Evolutionary conservation across 768 basidiomycete species (phyloP).

Genomic region (Coprinopsis strossmayeri): DNA sequence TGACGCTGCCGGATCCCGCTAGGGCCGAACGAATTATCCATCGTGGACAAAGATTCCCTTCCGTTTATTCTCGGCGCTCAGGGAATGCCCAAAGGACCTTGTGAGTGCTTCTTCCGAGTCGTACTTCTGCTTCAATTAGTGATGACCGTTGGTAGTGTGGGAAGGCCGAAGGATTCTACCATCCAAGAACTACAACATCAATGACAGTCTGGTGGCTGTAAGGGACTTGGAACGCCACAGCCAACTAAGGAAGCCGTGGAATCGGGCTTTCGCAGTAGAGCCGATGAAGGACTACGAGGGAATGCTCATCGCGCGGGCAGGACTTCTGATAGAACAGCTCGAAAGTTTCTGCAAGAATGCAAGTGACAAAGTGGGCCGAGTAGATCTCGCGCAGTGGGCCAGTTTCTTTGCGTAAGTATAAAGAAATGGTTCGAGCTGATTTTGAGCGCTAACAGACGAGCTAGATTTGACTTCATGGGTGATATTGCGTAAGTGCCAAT

Average conservation of each 20-base stretch:
- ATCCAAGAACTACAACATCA: slow-evolving; percentile 14
- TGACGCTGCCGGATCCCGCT: not conserved
- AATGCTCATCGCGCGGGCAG: slow-evolving; percentile 22
- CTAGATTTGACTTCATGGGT: slow-evolving; percentile 30
- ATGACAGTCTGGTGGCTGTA: slow-evolving; percentile 16
- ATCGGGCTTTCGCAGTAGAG: slow-evolving; percentile 30
- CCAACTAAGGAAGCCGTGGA: slow-evolving; percentile 36
- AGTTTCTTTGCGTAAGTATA: slow-evolving; percentile 15
- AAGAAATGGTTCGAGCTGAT: too few relatives aligned
- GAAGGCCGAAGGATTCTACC: slow-evolving; percentile 32
- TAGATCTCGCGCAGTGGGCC: slow-evolving; percentile 12
- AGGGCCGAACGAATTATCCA: slow-evolving; percentile 51
- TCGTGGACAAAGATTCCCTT: slow-evolving; percentile 35
- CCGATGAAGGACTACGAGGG: slow-evolving; percentile 34
- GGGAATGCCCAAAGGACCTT: slow-evolving; percentile 48
- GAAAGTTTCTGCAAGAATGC: slow-evolving; percentile 12
- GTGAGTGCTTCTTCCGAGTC: slow-evolving; percentile 22
- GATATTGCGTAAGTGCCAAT: slow-evolving; percentile 28
- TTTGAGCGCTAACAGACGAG: too few relatives aligned
- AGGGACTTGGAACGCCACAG: slow-evolving; percentile 26
- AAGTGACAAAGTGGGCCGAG: slow-evolving; percentile 12
- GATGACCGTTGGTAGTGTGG: slow-evolving; percentile 27
- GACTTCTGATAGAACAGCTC: slow-evolving; percentile 25
- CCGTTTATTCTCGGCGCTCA: slow-evolving; percentile 36
- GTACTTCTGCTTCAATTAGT: not conserved